phyloP scores from a whole-genome alignment of 352 stramenopile genomes.

The Phytopythium vexans region DNA sequence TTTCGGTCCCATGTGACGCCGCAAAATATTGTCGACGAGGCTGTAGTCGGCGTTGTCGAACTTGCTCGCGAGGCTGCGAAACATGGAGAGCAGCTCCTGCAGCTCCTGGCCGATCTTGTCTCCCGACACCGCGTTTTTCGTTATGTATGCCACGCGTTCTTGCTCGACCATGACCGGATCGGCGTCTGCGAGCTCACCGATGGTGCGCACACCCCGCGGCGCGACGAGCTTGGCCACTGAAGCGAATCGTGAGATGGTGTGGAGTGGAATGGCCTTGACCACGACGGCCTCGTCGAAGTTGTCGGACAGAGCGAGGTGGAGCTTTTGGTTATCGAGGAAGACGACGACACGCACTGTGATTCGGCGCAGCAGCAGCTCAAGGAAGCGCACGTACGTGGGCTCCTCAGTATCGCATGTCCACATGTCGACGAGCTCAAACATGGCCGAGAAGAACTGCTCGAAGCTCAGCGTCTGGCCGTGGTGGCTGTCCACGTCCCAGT shows the following conservation, averaged over 20 bases:
- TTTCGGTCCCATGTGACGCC: not conserved
- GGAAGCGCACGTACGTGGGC: conserved; percentile 58
- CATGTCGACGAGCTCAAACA: conserved; percentile 79
- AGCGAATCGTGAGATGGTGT: conserved; percentile 64
- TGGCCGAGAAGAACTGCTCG: conserved; percentile 60
- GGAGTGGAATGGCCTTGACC: conserved; percentile 71
- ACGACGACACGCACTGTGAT: conserved; percentile 71
- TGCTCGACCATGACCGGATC: conserved; percentile 54
- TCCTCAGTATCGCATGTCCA: conserved; percentile 82
- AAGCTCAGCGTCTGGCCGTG: conserved; percentile 45
- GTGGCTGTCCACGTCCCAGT: conserved; percentile 79
- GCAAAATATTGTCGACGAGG: conserved; percentile 31
- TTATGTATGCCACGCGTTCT: conserved; percentile 49
- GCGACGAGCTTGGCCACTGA: conserved; percentile 57
- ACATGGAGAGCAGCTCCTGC: conserved; percentile 54
- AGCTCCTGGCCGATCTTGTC: conserved; percentile 59
- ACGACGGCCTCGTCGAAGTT: conserved; percentile 73
- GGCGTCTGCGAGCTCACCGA: conserved; percentile 60
- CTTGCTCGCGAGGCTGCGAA: conserved; percentile 55
- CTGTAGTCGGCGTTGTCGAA: conserved; percentile 44
- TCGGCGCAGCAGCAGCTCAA: conserved; percentile 56
- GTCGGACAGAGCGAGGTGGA: conserved; percentile 69
- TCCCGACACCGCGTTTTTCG: conserved; percentile 19
- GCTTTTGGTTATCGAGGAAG: conserved; percentile 63
- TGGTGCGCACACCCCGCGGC: conserved; percentile 38